These are phyloP conservation scores for Geotrichum citri-aurantii DNA, from an alignment of 1,139 yeast species.

Conservation along the genomic window DNA sequence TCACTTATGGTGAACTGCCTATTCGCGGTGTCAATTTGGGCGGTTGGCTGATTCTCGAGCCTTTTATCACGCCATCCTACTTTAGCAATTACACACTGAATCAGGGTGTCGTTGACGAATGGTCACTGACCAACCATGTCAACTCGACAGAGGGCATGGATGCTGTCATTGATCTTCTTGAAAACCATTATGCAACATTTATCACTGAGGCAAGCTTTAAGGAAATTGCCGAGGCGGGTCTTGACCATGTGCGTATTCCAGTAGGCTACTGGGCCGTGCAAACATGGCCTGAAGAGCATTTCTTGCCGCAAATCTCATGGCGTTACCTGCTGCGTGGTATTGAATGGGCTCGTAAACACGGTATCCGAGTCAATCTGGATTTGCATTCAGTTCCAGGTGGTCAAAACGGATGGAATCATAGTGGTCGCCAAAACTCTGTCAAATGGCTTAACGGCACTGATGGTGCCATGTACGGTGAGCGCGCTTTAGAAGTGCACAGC, in stretches of 20 bases:
- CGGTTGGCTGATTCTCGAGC: constrained; percentile 85
- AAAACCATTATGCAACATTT: constrained; percentile 69
- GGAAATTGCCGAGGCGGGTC: constrained; percentile 60
- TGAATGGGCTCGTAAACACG: constrained; percentile 61
- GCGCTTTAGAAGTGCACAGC: constrained; percentile 39
- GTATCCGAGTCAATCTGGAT: constrained; percentile 75
- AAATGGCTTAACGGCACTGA: constrained; percentile 51
- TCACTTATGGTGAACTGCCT: constrained; percentile 47
- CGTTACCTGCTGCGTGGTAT: constrained; percentile 66
- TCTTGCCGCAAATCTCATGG: constrained; percentile 67
- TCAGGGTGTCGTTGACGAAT: constrained; percentile 33
- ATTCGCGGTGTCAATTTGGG: constrained; percentile 81
- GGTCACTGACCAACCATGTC: constrained; percentile 42
- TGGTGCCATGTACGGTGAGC: constrained; percentile 31
- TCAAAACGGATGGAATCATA: constrained; percentile 89
- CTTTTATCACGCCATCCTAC: constrained; percentile 77
- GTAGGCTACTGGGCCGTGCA: constrained; percentile 90
- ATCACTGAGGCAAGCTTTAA: constrained; percentile 65
- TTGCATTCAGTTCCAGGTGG: constrained; percentile 91
- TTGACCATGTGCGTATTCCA: constrained; percentile 81
- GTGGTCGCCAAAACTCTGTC: constrained; percentile 65
- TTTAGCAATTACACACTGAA: constrained; percentile 44
- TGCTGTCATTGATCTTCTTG: constrained; percentile 37
- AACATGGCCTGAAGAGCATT: constrained; percentile 57
- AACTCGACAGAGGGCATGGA: constrained; percentile 43